A percentile compares a stretch with the other conserved stretches of the same genome.
Evolutionary conservation across 2,329 filamentous ascomycete genomes (phyloP).

Genomic region (Exophiala sideris): DNA sequence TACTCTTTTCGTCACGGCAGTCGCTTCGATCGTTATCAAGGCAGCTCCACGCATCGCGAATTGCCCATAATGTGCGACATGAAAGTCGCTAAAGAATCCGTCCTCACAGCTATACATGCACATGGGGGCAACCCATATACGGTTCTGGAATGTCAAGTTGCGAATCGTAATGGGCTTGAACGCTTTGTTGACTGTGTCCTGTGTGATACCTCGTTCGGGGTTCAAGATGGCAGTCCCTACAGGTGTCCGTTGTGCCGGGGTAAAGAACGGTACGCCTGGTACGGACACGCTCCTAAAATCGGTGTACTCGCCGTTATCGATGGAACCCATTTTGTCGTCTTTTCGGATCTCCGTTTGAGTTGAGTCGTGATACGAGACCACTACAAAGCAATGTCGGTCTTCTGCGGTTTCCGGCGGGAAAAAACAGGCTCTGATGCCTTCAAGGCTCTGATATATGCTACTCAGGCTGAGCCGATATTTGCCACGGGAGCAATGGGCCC

Average conservation of each 20-base stretch:
- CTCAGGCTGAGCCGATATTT: too few species aligned
- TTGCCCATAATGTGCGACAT: constrained; percentile 40
- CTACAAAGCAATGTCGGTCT: too few species aligned
- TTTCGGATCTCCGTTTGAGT: too few species aligned
- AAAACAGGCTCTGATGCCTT: too few species aligned
- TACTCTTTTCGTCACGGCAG: constrained; percentile 7
- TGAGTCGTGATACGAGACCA: too few species aligned
- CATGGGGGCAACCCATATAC: constrained; percentile 55
- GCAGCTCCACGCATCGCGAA: constrained; percentile 37
- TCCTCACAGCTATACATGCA: constrained; percentile 49
- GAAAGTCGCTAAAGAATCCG: constrained; percentile 42
- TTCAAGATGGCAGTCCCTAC: neutral
- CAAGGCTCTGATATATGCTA: too few species aligned
- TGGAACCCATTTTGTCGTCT: neutral
- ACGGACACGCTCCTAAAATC: neutral
- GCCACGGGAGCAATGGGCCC: too few species aligned
- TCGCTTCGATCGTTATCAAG: constrained; percentile 34
- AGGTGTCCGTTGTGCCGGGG: neutral
- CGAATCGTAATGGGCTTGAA: constrained; percentile 50
- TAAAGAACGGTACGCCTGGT: neutral
- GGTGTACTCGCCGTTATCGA: neutral
- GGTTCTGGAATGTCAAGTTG: constrained; percentile 52
- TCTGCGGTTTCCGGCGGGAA: too few species aligned
- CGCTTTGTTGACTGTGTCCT: neutral
- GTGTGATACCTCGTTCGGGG: neutral